Evolutionary conservation across 495 filamentous ascomycete species (phyloP), one percentile per base, ranked within the genome.

Genomic region (Neurospora sp.): DNA sequence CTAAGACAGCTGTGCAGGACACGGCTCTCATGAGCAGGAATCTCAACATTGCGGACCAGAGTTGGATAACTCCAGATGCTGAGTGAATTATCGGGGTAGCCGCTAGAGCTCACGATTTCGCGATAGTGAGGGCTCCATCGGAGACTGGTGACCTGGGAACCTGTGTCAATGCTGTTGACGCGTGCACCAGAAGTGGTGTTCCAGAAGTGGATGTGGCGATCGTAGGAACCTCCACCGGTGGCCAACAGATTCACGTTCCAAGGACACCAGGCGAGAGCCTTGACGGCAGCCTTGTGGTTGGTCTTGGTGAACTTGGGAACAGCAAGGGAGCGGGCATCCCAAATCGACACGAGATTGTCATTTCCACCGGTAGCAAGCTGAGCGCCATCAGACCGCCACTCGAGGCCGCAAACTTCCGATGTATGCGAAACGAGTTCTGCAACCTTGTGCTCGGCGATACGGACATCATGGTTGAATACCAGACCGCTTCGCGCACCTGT

Each of bases 121-220:
- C 95, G 93, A 87, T 99, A 97, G 82, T 93, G 90, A 71, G 94
- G 93, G 85, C 91, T 94, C 96, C 96, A 99, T 72, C 94, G 90
- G 39, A 99, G 88, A 74, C 91, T 93, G 75, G 96, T 99, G 39
- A 99, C 96, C 82, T 98, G 96, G 36, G 93, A 96, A 69, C 96
- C 96, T 24, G 96, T 97, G 79, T 98, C 95, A 83, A 99, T 97
- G 87, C 93, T 96, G 89, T 99, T 99, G 82, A 95, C 95, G 71
- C 96, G 91, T 36, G 96, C 96, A 73, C 96, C 96, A 9, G 96
- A 96, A 19, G 96, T 98, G 69, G 92, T 93, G 86, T 99, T 99
- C 96, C 96, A 99, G 89, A 98, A 99, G 84, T 98, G 96, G 81
- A 99, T 99, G 84, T 98, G 92, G 76, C 93, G 90, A 80, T 98